Conservation (phyloP, 2,329 filamentous ascomycete species). For the Fusarium sp. region DNA sequence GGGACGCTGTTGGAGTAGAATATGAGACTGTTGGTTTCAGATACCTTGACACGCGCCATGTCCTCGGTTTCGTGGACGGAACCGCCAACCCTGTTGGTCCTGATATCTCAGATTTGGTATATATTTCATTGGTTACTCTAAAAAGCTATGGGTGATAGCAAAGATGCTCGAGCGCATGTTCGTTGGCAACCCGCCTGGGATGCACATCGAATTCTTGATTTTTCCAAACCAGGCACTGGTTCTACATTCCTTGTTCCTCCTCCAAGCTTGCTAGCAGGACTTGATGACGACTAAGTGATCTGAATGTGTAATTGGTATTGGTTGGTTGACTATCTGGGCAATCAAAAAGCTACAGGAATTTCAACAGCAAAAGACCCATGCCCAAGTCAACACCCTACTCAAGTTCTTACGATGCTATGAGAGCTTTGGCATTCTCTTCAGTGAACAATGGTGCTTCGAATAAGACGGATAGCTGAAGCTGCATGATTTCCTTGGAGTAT, state of each 20-base stretch:
- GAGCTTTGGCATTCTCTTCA: too few relatives aligned
- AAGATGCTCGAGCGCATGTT: conserved; percentile 68
- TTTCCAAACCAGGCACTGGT: conserved; percentile 61
- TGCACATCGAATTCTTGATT: conserved; percentile 65
- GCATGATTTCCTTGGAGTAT: too few relatives aligned
- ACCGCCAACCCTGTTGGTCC: conserved; percentile 65
- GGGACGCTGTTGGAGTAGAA: conserved; percentile 56
- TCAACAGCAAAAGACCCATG: too few relatives aligned
- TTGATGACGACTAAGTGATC: conserved; percentile 8
- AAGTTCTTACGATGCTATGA: too few relatives aligned
- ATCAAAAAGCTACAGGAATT: too few relatives aligned
- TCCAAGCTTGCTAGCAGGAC: conserved; percentile 13
- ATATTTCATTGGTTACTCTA: conserved; percentile 66
- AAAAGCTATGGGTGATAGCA: conserved; percentile 64
- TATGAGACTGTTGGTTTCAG: conserved; percentile 66
- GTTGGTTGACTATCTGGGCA: too few relatives aligned
- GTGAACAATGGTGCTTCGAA: too few relatives aligned
- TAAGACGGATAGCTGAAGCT: too few relatives aligned
- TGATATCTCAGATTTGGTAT: conserved; percentile 60
- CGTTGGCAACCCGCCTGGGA: conserved; percentile 60
- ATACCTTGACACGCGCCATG: conserved; percentile 67
- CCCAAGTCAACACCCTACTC: too few relatives aligned
- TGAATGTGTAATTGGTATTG: too few relatives aligned
- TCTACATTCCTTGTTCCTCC: conserved; percentile 62
- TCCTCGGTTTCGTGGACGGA: conserved; percentile 68